Evolutionary conservation across 352 stramenopile species (phyloP), one percentile per base, ranked within the genome.

Genomic region (Nothophytophthora sp.): DNA sequence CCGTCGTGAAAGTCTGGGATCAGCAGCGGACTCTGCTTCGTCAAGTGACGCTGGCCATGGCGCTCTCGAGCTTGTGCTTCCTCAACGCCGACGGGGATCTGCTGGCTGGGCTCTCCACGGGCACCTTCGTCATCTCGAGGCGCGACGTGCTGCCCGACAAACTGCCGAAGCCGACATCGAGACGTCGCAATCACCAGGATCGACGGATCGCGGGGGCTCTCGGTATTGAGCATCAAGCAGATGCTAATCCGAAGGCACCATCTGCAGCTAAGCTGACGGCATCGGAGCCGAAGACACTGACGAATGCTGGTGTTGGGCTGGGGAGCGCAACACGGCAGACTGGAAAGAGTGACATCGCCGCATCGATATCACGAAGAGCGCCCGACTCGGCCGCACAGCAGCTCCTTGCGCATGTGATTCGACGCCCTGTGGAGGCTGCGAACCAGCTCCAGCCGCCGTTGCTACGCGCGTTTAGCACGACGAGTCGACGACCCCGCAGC

Each of bases 1-100:
- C 79, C 10, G 63, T 84, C 23, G 63, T 89, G 35, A 88, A 89
- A 62, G 56, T 88, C 44, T 91, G 81, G 81, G 72, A 87, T 42
- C 78, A 88, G 20, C 47, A 76, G 16, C 81, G 81, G 47, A 64
- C 54, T 23, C 34, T 87, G 8, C 61, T 91, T 42, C 70, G 77
- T 2, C 65, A 88, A 45, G 63, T 89, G 5, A 74, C 66, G 12
- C 67, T 88, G 25, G 72, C 77, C 2, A 78, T 79, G 27, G 70
- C 81, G 27, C 62, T 89, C 50, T 81, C 73, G 4, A 80, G 66
- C 30, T 28, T 89, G 0, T 89, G 77, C 48, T 91, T 91, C 36
- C 81, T 86, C 58, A 91, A 91, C 18, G 50, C 62, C 0, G 38
- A 68, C 24, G 81, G 77, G 0, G 81, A 91, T 50, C 34, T 89